phyloP scores from a whole-genome alignment of 768 basidiomycete species.

The Lactarius pseudohatsudake region DNA sequence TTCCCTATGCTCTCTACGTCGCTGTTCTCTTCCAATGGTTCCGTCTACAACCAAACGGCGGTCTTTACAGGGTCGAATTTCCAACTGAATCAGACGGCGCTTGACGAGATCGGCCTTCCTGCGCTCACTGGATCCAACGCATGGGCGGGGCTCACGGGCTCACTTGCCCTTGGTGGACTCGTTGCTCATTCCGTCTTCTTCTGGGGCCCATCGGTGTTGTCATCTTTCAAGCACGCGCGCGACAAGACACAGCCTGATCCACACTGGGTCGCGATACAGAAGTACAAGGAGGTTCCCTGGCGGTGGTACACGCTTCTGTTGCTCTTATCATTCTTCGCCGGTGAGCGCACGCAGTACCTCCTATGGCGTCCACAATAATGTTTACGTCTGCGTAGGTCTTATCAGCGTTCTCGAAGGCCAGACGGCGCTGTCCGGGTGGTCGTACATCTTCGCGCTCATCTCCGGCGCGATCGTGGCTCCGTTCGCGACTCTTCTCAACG shows the following conservation, averaged over 20 bases:
- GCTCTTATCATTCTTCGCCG: conserved; percentile 53
- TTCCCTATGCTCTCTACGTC: conserved; percentile 64
- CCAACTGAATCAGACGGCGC: conserved; percentile 56
- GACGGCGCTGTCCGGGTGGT: conserved; percentile 63
- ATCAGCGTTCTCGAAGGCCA: conserved; percentile 53
- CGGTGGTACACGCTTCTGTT: conserved; percentile 59
- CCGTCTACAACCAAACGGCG: conserved; percentile 51
- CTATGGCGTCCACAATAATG: not conserved
- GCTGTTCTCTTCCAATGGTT: conserved; percentile 55
- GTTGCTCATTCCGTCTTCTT: conserved; percentile 55
- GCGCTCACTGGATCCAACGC: conserved; percentile 49
- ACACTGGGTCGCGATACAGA: conserved; percentile 59
- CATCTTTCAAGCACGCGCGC: conserved; percentile 51
- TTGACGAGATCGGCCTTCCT: conserved; percentile 45
- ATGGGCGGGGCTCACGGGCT: conserved; percentile 48
- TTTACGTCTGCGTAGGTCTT: conserved; percentile 10
- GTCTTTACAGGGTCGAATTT: conserved; percentile 51
- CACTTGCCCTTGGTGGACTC: conserved; percentile 53
- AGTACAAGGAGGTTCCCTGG: conserved; percentile 59
- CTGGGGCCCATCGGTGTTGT: conserved; percentile 52
- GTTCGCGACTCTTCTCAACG: conserved; percentile 55
- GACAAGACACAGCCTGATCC: conserved; percentile 51
- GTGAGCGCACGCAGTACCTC: conserved; percentile 34
- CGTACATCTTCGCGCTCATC: conserved; percentile 56
- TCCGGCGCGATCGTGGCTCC: conserved; percentile 48